These are phyloP conservation scores for Colletotrichum aenigma DNA, from an alignment of 2,329 filamentous ascomycete genomes.

Conservation along the genomic window DNA sequence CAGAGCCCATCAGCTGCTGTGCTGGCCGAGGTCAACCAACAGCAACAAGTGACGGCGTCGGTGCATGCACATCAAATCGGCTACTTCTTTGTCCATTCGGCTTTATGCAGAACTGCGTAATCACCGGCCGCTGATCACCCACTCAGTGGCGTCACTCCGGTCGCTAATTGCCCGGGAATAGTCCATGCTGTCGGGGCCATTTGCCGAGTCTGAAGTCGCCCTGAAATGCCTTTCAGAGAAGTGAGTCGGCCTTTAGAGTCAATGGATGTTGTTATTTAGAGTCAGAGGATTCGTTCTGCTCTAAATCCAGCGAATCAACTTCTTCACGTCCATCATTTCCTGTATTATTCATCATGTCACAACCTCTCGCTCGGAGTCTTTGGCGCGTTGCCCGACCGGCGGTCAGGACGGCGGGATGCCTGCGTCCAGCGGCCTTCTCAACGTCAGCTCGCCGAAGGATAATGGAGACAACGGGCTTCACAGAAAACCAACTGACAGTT, in stretches of 20 bases:
- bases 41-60: not conserved
- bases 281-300: not conserved
- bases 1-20: not conserved
- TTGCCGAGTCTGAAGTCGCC: not conserved
- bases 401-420: not conserved
- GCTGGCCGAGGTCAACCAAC: not conserved
- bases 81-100: conserved; percentile 3
- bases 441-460: conserved; percentile 42
- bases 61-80: not conserved
- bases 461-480: conserved; percentile 77
- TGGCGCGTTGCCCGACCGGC: not conserved
- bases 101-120: conserved; percentile 3
- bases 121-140: not conserved
- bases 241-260: not conserved
- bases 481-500: conserved; percentile 73
- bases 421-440: conserved; percentile 34
- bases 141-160: not conserved
- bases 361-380: not conserved
- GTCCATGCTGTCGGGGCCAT: not conserved
- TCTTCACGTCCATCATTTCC: not conserved
- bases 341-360: not conserved
- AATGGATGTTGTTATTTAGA: not conserved
- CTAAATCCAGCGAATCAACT: not conserved
- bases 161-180: not conserved
- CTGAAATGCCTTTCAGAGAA: not conserved